Conservation (phyloP, 805 yeast species). For the Candida nonsorbophila region DNA sequence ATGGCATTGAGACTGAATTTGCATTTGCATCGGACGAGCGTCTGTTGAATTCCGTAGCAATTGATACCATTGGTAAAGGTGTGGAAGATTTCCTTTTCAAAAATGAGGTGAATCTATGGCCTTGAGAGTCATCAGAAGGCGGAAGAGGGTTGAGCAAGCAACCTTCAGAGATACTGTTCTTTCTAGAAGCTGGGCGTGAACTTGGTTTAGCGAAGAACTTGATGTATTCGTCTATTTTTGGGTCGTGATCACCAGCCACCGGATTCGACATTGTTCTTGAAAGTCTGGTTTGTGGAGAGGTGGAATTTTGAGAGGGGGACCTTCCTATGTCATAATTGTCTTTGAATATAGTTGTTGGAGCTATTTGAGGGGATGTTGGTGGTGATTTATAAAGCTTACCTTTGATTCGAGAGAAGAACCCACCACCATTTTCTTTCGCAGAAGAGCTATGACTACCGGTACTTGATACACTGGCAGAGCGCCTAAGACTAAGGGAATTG, state of each 20-base stretch:
- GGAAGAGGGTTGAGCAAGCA: conserved; percentile 1
- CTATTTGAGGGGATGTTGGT: conserved; percentile 6
- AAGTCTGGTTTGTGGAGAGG: background rate
- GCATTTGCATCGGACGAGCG: conserved; percentile 5
- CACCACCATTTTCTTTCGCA: conserved; percentile 12
- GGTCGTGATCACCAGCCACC: conserved; percentile 14
- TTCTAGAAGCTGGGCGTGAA: conserved; percentile 11
- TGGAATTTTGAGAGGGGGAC: background rate
- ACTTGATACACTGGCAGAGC: conserved; percentile 5
- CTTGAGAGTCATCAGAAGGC: conserved; percentile 1
- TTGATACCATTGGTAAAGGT: conserved; percentile 5
- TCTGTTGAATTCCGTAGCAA: conserved; percentile 13
- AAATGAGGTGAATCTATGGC: conserved; percentile 23
- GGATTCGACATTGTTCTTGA: conserved; percentile 1
- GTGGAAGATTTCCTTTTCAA: conserved; percentile 18
- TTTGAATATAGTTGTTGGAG: conserved; percentile 5
- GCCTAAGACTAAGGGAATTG: background rate
- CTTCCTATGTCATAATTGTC: conserved; percentile 7
- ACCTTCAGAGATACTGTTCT: conserved; percentile 9
- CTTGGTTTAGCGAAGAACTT: conserved; percentile 24
- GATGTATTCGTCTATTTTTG: conserved; percentile 31
- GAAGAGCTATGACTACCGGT: conserved; percentile 8
- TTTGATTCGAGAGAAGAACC: conserved; percentile 33
- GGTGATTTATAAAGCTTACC: conserved; percentile 21
- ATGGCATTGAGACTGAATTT: conserved; percentile 1